Base-by-base conservation (phyloP, 371 early-diverging fungal species). In the Mucor mucedo region DNA sequence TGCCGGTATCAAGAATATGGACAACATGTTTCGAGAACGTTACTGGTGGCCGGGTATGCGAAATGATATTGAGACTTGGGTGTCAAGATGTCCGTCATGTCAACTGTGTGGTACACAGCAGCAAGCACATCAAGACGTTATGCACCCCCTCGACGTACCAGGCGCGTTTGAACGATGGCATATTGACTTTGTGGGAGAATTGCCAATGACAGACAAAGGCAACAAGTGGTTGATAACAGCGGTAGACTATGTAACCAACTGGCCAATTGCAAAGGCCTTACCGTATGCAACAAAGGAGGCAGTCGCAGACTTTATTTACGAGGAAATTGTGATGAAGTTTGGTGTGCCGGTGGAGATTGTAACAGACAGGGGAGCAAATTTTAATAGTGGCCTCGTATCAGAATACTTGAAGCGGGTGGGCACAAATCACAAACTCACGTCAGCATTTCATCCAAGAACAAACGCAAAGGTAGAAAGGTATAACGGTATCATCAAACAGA, bases 221-320 rank as follows among this genome's bases (percentile, higher is more conserved):
- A n/a, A n/a, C n/a, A n/a, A n/a, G n/a, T n/a, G n/a, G n/a, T n/a
- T n/a, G n/a, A n/a, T 42, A 7, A 42, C 42, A 13, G 42, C 42
- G 3, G 42, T 42, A 13, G 82, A 84, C 45, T 67, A 65, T 56
- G 47, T 68, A 0, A 80, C 78, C 3, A 75, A 63, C 42, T 78
- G 80, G 80, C 66, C 72, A 0, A 63, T 75, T 27, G 76, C 80
- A 4, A 63, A 65, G 10, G 73, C 79, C 1, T 61, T 79, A 5
- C 76, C 75, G 27, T 66, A 59, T 10, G 76, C 78, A 4, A 61
- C 66, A 4, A 69, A 60, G 32, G 62, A 72, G 27, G 66, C 68
- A 0, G 56, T n/a, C n/a, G n/a, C n/a, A n/a, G n/a, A n/a, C n/a
- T n/a, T n/a, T n/a, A n/a, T n/a, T n/a, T n/a, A n/a, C 76, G 13